phyloP scores from a whole-genome alignment of 306 rosid genomes.

The Geum urbanum region DNA sequence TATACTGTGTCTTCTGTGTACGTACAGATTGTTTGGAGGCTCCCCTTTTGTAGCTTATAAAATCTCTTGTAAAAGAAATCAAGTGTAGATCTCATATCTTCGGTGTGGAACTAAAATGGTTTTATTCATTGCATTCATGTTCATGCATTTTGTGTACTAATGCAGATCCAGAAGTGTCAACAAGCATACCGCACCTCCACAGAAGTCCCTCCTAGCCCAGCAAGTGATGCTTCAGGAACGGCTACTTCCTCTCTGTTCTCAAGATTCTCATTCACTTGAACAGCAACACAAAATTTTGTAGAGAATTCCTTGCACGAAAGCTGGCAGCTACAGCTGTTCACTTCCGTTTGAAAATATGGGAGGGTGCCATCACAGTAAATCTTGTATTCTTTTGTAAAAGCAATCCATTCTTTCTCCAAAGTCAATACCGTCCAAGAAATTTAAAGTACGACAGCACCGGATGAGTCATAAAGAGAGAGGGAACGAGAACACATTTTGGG shows the following conservation, averaged over 20 bases:
- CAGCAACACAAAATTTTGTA: conserved; percentile 17
- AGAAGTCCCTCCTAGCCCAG: conserved; percentile 65
- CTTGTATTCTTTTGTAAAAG: conserved; percentile 21
- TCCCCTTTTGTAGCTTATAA: neutral
- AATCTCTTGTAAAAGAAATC: neutral
- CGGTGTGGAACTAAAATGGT: neutral
- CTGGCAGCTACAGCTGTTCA: conserved; percentile 27
- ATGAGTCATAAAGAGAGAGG: conserved; percentile 19
- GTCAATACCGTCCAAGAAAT: conserved; percentile 25
- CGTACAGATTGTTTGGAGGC: neutral
- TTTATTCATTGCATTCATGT: neutral
- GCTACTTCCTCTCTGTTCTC: conserved; percentile 74
- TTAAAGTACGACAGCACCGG: conserved; percentile 35
- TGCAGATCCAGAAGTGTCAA: conserved; percentile 89
- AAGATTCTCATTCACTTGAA: conserved; percentile 73
- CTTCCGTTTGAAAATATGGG: conserved; percentile 24
- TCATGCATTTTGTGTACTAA: conserved; percentile 26
- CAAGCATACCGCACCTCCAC: conserved; percentile 69
- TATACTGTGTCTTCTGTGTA: neutral
- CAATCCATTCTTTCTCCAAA: conserved; percentile 14
- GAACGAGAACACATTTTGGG: conserved; percentile 10
- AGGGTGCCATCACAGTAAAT: conserved; percentile 36
- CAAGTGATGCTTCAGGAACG: conserved; percentile 60
- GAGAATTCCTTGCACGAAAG: conserved; percentile 23
- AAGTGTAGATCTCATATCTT: neutral